Percentiles rank a stretch among this genome's conserved stretches.
Evolutionary conservation across 768 basidiomycete species (phyloP).

Genomic region (Astraeus odoratus): DNA sequence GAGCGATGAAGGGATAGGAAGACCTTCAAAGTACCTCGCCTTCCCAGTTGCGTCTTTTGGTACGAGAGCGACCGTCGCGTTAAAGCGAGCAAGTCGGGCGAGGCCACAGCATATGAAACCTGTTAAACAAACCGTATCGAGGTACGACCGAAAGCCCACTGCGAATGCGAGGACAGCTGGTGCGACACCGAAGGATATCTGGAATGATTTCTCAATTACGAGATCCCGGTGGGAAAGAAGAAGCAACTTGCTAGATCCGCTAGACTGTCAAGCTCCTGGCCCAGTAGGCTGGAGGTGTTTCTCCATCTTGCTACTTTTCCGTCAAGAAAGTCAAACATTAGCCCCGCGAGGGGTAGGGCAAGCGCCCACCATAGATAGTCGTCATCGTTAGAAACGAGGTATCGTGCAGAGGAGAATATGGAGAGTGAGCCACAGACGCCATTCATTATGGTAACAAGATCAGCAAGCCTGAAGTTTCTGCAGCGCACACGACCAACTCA

Average conservation of each 20-base stretch:
- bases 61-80: slow-evolving; percentile 92
- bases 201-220: slow-evolving; percentile 3
- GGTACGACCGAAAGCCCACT: slow-evolving; percentile 83
- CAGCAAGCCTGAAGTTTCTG: slow-evolving; percentile 96
- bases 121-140: slow-evolving; percentile 83
- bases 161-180: slow-evolving; percentile 90
- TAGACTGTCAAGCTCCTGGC: slow-evolving; percentile 95
- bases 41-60: slow-evolving; percentile 87
- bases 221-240: slow-evolving; percentile 4
- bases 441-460: slow-evolving; percentile 98
- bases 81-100: slow-evolving; percentile 95
- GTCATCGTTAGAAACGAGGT: slow-evolving; percentile 73
- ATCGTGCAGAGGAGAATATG: slow-evolving; percentile 87
- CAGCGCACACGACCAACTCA: slow-evolving; percentile 3
- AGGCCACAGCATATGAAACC: slow-evolving; percentile 94
- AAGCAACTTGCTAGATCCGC: slow-evolving; percentile 74
- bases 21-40: slow-evolving; percentile 92
- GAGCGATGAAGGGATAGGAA: slow-evolving; percentile 92
- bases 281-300: slow-evolving; percentile 90
- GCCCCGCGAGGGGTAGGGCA: slow-evolving; percentile 80
- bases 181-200: slow-evolving; percentile 98
- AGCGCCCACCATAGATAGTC: slow-evolving; percentile 85
- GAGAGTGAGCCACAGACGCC: slow-evolving; percentile 97
- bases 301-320: slow-evolving; percentile 98
- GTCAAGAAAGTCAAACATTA: slow-evolving; percentile 97